These are phyloP conservation scores for Avena insularis DNA, from an alignment of 176 grass and related monocot species.

Conservation along the genomic window DNA sequence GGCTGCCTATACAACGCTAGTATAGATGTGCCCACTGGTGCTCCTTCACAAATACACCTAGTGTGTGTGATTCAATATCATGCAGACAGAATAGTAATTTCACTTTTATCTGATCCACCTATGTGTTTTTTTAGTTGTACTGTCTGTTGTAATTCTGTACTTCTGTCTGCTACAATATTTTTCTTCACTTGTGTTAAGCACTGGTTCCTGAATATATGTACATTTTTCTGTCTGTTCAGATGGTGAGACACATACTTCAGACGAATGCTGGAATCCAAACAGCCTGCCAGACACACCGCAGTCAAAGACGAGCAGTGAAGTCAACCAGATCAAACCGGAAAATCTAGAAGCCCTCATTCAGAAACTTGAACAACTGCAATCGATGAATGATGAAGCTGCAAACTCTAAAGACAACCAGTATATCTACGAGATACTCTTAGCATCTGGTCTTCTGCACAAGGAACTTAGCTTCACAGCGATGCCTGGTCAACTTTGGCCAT, in stretches of 20 bases:
- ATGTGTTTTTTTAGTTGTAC: slow-evolving; percentile 28
- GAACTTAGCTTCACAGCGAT: slow-evolving; percentile 48
- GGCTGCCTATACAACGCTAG: slow-evolving; percentile 53
- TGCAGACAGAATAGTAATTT: slow-evolving; percentile 34
- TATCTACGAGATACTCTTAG: slow-evolving; percentile 84
- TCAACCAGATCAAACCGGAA: slow-evolving; percentile 73
- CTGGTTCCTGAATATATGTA: slow-evolving; percentile 41
- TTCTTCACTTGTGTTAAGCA: slow-evolving; percentile 31
- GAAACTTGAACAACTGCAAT: slow-evolving; percentile 72
- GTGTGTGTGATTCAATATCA: slow-evolving; percentile 35
- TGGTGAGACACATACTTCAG: slow-evolving; percentile 76
- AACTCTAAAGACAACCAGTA: slow-evolving; percentile 74
- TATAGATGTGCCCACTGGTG: slow-evolving; percentile 61
- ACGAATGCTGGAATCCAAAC: slow-evolving; percentile 70
- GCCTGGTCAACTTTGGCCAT: slow-evolving; percentile 49
- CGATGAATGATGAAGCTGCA: slow-evolving; percentile 58
- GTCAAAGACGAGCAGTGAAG: slow-evolving; percentile 60
- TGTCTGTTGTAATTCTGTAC: slow-evolving; percentile 26
- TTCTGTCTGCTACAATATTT: slow-evolving; percentile 25
- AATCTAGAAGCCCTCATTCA: slow-evolving; percentile 71
- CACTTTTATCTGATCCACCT: slow-evolving; percentile 34
- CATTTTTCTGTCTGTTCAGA: slow-evolving; percentile 58
- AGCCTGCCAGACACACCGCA: slow-evolving; percentile 75
- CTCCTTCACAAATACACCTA: slow-evolving; percentile 45
- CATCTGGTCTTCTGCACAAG: slow-evolving; percentile 72